Percentiles rank a stretch among this genome's conserved stretches.
Conservation (phyloP, 2,329 filamentous ascomycete genomes). For the Aspergillus glaucus region DNA sequence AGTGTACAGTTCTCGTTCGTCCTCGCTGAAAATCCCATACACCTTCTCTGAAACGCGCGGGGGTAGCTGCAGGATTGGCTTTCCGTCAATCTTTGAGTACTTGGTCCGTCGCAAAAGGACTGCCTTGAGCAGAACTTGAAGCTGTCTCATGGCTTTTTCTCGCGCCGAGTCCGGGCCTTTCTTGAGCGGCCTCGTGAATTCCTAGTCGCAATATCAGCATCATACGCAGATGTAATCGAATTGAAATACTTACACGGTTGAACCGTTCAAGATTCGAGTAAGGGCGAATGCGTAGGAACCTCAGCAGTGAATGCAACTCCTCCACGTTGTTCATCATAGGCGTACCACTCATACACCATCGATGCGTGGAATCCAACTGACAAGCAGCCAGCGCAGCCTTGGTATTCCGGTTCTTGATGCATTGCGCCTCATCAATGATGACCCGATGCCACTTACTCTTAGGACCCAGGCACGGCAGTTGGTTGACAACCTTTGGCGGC, state of each 20-base stretch:
- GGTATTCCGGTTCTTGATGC: slow-evolving; percentile 68
- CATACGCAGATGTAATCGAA: background rate
- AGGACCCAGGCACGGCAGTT: slow-evolving; percentile 55
- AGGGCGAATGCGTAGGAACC: slow-evolving; percentile 69
- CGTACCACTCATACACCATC: slow-evolving; percentile 73
- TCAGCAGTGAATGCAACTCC: slow-evolving; percentile 71
- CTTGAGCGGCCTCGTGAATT: slow-evolving; percentile 52
- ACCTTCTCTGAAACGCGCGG: slow-evolving; percentile 57
- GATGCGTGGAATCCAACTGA: slow-evolving; percentile 53
- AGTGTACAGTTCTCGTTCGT: slow-evolving; percentile 60
- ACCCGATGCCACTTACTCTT: slow-evolving; percentile 60
- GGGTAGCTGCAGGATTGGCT: slow-evolving; percentile 65
- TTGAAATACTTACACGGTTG: slow-evolving; percentile 39
- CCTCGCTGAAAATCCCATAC: slow-evolving; percentile 60
- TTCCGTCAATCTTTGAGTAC: slow-evolving; percentile 68
- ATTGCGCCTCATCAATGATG: slow-evolving; percentile 73
- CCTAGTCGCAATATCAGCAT: slow-evolving; percentile 15
- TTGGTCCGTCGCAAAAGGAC: slow-evolving; percentile 81
- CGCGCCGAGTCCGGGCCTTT: slow-evolving; percentile 24
- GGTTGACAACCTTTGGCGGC: slow-evolving; percentile 17
- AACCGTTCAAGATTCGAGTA: slow-evolving; percentile 64
- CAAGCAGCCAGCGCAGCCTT: slow-evolving; percentile 56
- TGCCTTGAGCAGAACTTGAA: slow-evolving; percentile 71
- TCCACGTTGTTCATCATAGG: slow-evolving; percentile 82
- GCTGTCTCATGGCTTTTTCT: slow-evolving; percentile 56